These are phyloP conservation scores for Amniculicola lignicola DNA, from an alignment of 495 filamentous ascomycete species.

Conservation along the genomic window DNA sequence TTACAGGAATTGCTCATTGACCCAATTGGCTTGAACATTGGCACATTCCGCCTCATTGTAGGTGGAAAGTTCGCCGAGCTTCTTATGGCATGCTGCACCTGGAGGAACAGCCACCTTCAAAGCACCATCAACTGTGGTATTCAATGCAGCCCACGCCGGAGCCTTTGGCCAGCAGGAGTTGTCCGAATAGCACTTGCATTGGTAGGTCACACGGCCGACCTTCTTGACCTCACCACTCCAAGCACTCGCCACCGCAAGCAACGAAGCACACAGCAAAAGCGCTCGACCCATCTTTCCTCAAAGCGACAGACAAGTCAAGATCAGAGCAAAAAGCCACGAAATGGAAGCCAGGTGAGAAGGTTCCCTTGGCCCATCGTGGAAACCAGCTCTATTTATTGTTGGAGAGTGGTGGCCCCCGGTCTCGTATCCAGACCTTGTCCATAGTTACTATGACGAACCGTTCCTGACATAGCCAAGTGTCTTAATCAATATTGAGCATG, in stretches of 20 bases:
- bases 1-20: constrained; percentile 26
- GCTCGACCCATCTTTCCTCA: constrained; percentile 15
- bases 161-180: constrained; percentile 25
- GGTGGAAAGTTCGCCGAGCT: not conserved
- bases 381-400: constrained; percentile 13
- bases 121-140: constrained; percentile 24
- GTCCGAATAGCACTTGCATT: constrained; percentile 31
- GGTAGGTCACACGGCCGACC: constrained; percentile 8
- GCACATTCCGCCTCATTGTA: constrained; percentile 21
- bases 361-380: too few relatives aligned
- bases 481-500: constrained; percentile 14
- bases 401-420: not conserved
- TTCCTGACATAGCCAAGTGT: constrained; percentile 11
- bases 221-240: constrained; percentile 23
- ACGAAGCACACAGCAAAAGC: constrained; percentile 10
- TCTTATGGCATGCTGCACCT: constrained; percentile 20
- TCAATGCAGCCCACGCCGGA: constrained; percentile 19
- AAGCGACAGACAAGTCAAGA: not conserved
- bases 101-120: constrained; percentile 20
- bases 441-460: not conserved
- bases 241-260: constrained; percentile 9
- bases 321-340: not conserved
- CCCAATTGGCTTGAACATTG: constrained; percentile 20
- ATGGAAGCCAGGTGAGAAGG: not conserved
- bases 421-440: not conserved